These are phyloP conservation scores for Ustilago cynodontis DNA, from an alignment of 1,284 basidiomycete genomes.

Conservation along the genomic window DNA sequence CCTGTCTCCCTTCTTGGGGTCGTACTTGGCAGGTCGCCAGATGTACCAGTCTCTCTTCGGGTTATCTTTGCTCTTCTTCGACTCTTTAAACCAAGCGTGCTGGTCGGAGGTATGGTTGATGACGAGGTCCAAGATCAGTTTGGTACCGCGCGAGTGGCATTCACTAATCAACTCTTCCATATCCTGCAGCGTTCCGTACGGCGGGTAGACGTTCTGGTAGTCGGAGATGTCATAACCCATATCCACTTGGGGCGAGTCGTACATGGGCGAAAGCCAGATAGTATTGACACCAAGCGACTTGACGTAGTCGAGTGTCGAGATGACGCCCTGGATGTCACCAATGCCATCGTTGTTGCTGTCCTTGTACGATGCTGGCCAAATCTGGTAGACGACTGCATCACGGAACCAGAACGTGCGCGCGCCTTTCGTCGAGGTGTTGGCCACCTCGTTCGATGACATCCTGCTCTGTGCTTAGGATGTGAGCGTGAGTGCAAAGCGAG, in stretches of 20 bases:
- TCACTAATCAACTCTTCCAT: constrained; percentile 77
- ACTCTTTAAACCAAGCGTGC: constrained; percentile 78
- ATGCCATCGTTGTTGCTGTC: constrained; percentile 81
- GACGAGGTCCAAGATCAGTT: constrained; percentile 82
- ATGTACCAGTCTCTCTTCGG: constrained; percentile 81
- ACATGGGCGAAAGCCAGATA: constrained; percentile 81
- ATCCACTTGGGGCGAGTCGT: constrained; percentile 78
- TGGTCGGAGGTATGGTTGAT: constrained; percentile 81
- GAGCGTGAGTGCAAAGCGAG: too few relatives aligned
- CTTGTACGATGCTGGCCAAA: constrained; percentile 81
- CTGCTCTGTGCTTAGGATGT: too few relatives aligned
- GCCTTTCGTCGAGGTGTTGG: not conserved
- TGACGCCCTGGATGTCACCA: constrained; percentile 81
- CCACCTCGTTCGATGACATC: constrained; percentile 12
- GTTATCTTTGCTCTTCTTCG: constrained; percentile 75
- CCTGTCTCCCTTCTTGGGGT: constrained; percentile 69
- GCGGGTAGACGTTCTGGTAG: constrained; percentile 79
- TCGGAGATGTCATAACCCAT: constrained; percentile 76
- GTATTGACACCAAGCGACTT: constrained; percentile 79
- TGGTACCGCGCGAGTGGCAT: constrained; percentile 79
- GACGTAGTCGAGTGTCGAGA: constrained; percentile 78
- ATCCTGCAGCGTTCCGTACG: constrained; percentile 79
- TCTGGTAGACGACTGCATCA: constrained; percentile 68
- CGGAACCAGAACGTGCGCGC: constrained; percentile 34
- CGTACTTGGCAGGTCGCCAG: constrained; percentile 78